These are phyloP conservation scores for Paramarasmius palmivorus DNA, from an alignment of 1,284 basidiomycete genomes.

Conservation along the genomic window DNA sequence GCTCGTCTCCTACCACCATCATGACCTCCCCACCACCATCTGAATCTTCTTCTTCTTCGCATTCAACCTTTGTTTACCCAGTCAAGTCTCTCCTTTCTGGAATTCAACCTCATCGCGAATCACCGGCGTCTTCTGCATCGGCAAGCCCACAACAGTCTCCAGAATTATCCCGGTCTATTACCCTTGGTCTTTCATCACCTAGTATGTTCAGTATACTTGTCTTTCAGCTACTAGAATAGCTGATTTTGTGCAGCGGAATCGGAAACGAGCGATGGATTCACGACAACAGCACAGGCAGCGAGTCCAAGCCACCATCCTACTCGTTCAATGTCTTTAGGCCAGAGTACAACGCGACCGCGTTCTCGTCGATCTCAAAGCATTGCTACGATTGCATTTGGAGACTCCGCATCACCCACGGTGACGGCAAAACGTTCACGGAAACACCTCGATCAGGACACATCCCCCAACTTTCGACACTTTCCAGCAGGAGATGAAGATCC, in stretches of 20 bases:
- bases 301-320: background rate
- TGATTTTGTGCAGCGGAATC: constrained; percentile 3
- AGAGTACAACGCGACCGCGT: background rate
- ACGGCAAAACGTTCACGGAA: background rate
- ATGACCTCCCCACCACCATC: background rate
- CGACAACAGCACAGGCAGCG: background rate
- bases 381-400: background rate
- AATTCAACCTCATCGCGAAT: constrained; percentile 33
- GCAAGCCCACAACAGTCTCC: constrained; percentile 11
- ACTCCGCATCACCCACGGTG: background rate
- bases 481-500: constrained; percentile 25
- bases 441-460: constrained; percentile 13
- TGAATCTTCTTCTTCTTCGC: constrained; percentile 8
- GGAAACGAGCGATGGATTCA: constrained; percentile 6
- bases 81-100: constrained; percentile 37
- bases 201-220: background rate
- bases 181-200: constrained; percentile 9
- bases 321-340: background rate
- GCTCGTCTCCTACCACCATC: constrained; percentile 1
- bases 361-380: constrained; percentile 3
- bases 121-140: constrained; percentile 30
- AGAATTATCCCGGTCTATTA: constrained; percentile 1
- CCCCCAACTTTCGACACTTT: constrained; percentile 32
- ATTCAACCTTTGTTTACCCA: constrained; percentile 38
- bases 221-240: background rate